Percentiles rank a stretch among this genome's conserved stretches.
phyloP scores from a whole-genome alignment of 1,284 basidiomycete genomes.

The Trametes hirsuta region DNA sequence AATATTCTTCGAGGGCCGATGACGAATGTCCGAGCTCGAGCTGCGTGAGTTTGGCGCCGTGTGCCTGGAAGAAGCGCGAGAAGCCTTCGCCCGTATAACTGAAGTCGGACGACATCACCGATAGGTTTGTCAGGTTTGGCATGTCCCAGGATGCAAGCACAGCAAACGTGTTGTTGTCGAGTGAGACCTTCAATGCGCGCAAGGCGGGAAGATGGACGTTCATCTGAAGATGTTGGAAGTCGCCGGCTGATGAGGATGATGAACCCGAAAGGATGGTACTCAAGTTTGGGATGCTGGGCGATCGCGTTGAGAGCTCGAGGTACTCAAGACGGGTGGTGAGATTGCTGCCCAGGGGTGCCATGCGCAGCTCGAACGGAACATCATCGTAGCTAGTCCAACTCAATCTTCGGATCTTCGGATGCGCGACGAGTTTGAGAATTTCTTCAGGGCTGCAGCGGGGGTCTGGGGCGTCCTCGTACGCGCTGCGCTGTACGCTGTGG shows the following conservation, averaged over 20 bases:
- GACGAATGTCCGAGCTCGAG: constrained; percentile 74
- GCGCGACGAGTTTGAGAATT: constrained; percentile 60
- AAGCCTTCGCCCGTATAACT: constrained; percentile 66
- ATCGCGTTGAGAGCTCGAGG: constrained; percentile 58
- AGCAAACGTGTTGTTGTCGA: constrained; percentile 70
- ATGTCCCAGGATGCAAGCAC: constrained; percentile 62
- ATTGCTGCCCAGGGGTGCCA: constrained; percentile 55
- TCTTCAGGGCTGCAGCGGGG: constrained; percentile 52
- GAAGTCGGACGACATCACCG: constrained; percentile 69
- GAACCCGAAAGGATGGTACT: constrained; percentile 23
- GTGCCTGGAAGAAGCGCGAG: constrained; percentile 62
- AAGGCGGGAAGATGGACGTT: constrained; percentile 54
- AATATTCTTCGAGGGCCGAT: constrained; percentile 64
- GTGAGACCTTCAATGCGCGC: constrained; percentile 65
- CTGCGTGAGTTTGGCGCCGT: constrained; percentile 62
- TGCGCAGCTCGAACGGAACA: constrained; percentile 57
- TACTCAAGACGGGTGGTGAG: constrained; percentile 53
- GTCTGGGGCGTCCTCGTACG: constrained; percentile 47
- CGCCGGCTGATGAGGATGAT: constrained; percentile 25
- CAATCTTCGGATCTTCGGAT: constrained; percentile 58
- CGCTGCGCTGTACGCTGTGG: constrained; percentile 58
- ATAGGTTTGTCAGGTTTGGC: constrained; percentile 62
- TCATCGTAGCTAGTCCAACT: constrained; percentile 76
- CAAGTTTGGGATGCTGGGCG: constrained; percentile 33
- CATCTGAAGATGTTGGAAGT: constrained; percentile 31